phyloP scores from a whole-genome alignment of 192 early-diverging fungal genomes.

The Borealophlyctis nickersoniae region DNA sequence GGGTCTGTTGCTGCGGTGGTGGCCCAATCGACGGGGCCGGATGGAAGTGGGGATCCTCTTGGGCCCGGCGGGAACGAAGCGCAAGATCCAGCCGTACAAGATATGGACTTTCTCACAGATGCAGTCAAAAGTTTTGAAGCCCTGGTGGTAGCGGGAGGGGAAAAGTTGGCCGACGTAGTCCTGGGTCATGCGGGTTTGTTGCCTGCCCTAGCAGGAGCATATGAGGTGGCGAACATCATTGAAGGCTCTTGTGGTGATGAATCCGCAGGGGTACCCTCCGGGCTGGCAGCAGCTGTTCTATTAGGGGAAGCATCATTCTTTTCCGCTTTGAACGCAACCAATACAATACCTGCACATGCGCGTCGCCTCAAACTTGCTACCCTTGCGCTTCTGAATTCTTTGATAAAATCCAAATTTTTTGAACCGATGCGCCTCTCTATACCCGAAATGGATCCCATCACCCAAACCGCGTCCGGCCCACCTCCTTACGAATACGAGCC shows the following conservation, averaged over 20 bases:
- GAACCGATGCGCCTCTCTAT: slow-evolving; percentile 28
- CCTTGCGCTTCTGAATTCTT: slow-evolving; percentile 48
- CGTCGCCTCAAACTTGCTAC: slow-evolving; percentile 47
- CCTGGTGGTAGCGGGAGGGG: slow-evolving; percentile 14
- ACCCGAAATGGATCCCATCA: neutral
- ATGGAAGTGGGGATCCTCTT: neutral
- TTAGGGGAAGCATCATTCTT: slow-evolving; percentile 3
- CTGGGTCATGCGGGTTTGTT: slow-evolving; percentile 12
- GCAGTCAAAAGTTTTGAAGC: slow-evolving; percentile 25
- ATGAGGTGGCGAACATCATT: slow-evolving; percentile 35
- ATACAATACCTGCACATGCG: slow-evolving; percentile 5
- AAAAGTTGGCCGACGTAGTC: slow-evolving; percentile 20
- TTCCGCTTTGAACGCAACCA: slow-evolving; percentile 35
- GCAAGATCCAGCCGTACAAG: neutral
- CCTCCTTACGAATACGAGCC: slow-evolving; percentile 5
- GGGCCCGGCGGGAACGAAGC: neutral
- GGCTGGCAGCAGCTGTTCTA: slow-evolving; percentile 2
- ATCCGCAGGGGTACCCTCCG: neutral
- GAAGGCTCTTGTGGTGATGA: neutral
- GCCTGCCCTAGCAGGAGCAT: slow-evolving; percentile 25
- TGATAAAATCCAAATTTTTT: slow-evolving; percentile 52
- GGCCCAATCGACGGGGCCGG: neutral
- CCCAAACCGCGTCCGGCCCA: slow-evolving; percentile 2
- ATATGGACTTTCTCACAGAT: slow-evolving; percentile 22
- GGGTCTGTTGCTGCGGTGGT: no score